Evolutionary conservation across 2,329 filamentous ascomycete species (phyloP), one percentile per base, ranked within the genome.

Genomic region (Tolypocladium pustulatum): DNA sequence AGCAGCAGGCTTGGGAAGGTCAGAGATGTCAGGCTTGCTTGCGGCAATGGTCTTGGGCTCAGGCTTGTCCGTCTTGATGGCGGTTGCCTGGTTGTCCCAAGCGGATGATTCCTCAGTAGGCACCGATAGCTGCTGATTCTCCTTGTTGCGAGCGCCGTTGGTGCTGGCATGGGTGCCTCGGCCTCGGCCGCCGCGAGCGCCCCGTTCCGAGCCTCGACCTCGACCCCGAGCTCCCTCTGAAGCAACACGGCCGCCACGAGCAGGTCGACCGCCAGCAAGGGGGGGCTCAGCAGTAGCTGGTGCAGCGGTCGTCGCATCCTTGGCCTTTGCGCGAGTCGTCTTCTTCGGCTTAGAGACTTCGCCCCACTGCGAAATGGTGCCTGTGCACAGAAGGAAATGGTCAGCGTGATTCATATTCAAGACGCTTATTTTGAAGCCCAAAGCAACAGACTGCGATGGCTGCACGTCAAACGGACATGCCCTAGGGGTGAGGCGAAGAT

Each of bases 321-420:
- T 88, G 62, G 80, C 78, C 81, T 92, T 93, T 65, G 86, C 81
- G 73, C 86, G 85, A 67, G 85, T 79, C 66, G 88, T 84, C 79
- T 91, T 92, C 78, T 88, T 88, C 69, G 84, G 82, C 80, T 89
- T 90, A 65, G 87, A 88, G 65, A 94, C 89, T 73, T 93, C 89
- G 66, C 86, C 87, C 84, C 91, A 94, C 78, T 91, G 89, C 64
- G 89, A 86, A 68, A 92, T 87, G 64, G 84, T 83, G 68, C 90
- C 90, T 91, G 68, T 60, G 64, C 54, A 49, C 58, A 54, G 52
- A 12, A 37, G 20, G 54, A 7, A 55, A n/a, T n/a, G 17, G 62
- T 67, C 55, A 66, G 64, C 10, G 10, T 22, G 30, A 22, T 53
- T 53, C 49, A 53, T 13, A 7, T 53, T 53, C 49, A 36, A 8